Evolutionary conservation across 805 yeast species (phyloP).

Genomic region (Millerozyma miso): DNA sequence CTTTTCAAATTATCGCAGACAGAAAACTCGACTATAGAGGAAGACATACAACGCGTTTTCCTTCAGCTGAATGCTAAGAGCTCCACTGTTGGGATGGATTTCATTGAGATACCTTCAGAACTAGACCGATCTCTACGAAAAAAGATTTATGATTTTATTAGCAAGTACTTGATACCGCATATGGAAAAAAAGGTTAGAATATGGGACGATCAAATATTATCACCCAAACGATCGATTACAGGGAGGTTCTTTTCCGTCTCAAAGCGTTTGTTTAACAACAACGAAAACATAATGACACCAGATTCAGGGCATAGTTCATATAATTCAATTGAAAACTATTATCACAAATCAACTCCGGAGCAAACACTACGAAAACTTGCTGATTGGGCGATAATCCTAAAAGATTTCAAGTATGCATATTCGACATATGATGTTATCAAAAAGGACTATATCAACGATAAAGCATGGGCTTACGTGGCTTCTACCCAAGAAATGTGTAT

Average conservation of each 20-base stretch:
- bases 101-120: constrained; percentile 24
- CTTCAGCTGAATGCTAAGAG: constrained; percentile 15
- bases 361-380: constrained; percentile 77
- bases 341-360: constrained; percentile 61
- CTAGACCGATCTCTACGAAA: constrained; percentile 38
- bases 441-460: constrained; percentile 71
- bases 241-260: constrained; percentile 69
- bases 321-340: constrained; percentile 51
- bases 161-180: constrained; percentile 62
- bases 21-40: constrained; percentile 45
- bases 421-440: constrained; percentile 77
- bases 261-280: constrained; percentile 47
- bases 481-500: constrained; percentile 88
- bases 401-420: constrained; percentile 82
- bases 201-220: constrained; percentile 82
- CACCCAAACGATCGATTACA: constrained; percentile 72
- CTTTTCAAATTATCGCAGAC: constrained; percentile 10
- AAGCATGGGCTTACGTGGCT: constrained; percentile 77
- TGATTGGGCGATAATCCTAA: constrained; percentile 88
- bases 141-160: constrained; percentile 45
- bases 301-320: constrained; percentile 24
- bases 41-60: constrained; percentile 40
- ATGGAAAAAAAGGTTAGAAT: constrained; percentile 77
- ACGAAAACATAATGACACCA: constrained; percentile 8
- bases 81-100: constrained; percentile 6